Conservation (phyloP, 1,284 basidiomycete species). For the Cryptococcus sp. region DNA sequence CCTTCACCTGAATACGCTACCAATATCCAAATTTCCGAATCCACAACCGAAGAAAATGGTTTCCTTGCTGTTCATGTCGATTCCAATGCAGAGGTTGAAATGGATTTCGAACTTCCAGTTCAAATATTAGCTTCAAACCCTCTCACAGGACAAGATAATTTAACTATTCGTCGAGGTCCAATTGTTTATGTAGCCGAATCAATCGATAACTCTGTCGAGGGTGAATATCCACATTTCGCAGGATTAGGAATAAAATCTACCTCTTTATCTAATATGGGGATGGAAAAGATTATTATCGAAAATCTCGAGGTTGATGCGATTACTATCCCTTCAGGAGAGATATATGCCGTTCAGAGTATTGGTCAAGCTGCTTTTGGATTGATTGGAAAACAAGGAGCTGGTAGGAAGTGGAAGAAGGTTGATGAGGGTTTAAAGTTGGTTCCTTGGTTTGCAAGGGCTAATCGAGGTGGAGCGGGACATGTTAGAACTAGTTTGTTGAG, state of each 20-base stretch:
- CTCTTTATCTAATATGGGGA: background rate
- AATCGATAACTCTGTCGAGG: conserved; percentile 18
- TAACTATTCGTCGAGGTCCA: conserved; percentile 20
- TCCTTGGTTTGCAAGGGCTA: conserved; percentile 20
- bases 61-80: conserved; percentile 4
- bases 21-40: conserved; percentile 9
- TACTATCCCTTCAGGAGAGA: background rate
- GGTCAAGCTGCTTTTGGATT: background rate
- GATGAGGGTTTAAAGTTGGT: conserved; percentile 11
- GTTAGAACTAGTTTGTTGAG: conserved; percentile 25
- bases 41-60: conserved; percentile 1
- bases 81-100: background rate
- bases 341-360: conserved; percentile 3
- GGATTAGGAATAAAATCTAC: conserved; percentile 8
- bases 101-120: conserved; percentile 20
- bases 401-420: conserved; percentile 12
- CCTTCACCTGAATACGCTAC: conserved; percentile 17
- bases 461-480: conserved; percentile 15
- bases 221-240: conserved; percentile 16
- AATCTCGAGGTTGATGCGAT: conserved; percentile 10
- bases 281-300: conserved; percentile 2
- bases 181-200: conserved; percentile 21
- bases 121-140: conserved; percentile 20
- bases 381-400: conserved; percentile 1
- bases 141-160: conserved; percentile 14